phyloP scores from a whole-genome alignment of 2,329 filamentous ascomycete genomes.

The Colletotrichum sansevieriae region DNA sequence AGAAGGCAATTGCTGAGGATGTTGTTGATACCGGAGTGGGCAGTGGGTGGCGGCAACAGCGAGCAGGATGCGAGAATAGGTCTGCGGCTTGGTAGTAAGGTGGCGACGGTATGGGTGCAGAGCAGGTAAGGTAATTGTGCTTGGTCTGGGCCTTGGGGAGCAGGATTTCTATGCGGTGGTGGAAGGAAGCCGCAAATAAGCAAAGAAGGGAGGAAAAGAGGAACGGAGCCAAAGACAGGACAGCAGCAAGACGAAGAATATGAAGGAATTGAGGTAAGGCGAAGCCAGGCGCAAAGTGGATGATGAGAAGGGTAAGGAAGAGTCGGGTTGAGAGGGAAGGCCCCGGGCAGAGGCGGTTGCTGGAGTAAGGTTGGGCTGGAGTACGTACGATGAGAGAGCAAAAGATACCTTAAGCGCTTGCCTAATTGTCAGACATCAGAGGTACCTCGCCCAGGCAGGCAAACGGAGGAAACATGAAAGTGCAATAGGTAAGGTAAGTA shows the following conservation, averaged over 20 bases:
- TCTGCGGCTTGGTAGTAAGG: not conserved
- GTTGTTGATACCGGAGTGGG: slow-evolving; percentile 1
- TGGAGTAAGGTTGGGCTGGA: not conserved
- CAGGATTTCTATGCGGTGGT: not conserved
- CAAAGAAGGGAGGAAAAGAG: not conserved
- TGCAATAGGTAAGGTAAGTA: no score
- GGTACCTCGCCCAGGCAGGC: not conserved
- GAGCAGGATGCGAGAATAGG: not conserved
- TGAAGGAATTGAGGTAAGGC: slow-evolving; percentile 26
- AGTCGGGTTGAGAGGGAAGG: slow-evolving; percentile 22
- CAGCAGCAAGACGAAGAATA: slow-evolving; percentile 21
- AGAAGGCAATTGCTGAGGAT: slow-evolving; percentile 7
- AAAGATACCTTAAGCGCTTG: not conserved
- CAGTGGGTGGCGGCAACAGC: slow-evolving; percentile 7
- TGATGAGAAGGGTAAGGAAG: slow-evolving; percentile 30
- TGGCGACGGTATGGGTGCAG: slow-evolving; percentile 17
- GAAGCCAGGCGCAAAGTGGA: slow-evolving; percentile 40
- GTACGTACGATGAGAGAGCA: no score
- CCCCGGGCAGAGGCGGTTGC: not conserved
- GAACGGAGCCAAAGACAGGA: slow-evolving; percentile 3
- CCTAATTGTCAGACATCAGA: not conserved
- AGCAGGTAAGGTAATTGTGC: not conserved
- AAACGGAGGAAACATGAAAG: not conserved
- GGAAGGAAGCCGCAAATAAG: slow-evolving; percentile 7
- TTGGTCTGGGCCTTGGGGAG: not conserved